Conservation (phyloP, 495 filamentous ascomycete genomes). For the Lophiostoma macrostomum region DNA sequence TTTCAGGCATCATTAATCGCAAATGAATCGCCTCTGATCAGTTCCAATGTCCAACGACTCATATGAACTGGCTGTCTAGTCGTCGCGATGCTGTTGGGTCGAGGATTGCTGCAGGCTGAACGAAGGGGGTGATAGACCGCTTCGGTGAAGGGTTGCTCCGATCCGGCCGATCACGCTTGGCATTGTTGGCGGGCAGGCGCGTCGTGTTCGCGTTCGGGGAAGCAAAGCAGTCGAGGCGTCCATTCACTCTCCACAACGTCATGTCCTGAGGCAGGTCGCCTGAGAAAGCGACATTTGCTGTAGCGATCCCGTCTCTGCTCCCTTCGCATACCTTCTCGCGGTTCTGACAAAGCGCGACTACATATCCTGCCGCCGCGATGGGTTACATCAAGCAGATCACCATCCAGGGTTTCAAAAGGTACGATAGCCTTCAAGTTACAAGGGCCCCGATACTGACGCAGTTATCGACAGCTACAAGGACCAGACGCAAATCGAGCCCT, state of each 20-base stretch:
- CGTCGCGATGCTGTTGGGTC: too few relatives aligned
- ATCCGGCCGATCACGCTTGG: neutral
- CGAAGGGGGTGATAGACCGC: too few relatives aligned
- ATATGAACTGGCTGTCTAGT: too few relatives aligned
- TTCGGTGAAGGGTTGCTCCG: too few relatives aligned
- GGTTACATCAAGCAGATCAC: slow-evolving; percentile 99
- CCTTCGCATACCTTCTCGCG: too few relatives aligned
- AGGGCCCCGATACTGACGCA: slow-evolving; percentile 1
- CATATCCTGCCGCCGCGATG: slow-evolving; percentile 10
- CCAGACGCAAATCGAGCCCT: slow-evolving; percentile 96
- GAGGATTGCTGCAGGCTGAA: too few relatives aligned
- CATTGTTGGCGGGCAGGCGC: neutral
- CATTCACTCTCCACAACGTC: neutral
- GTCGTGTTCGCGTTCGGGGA: neutral
- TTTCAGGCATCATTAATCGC: too few relatives aligned
- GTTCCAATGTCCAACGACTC: too few relatives aligned
- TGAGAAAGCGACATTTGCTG: neutral
- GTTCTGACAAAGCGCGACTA: too few relatives aligned
- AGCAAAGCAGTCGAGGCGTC: neutral
- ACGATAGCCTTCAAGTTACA: slow-evolving; percentile 26
- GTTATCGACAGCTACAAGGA: slow-evolving; percentile 85
- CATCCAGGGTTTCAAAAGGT: slow-evolving; percentile 99
- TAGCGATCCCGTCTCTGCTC: neutral
- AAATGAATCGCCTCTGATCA: too few relatives aligned
- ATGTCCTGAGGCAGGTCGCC: slow-evolving; percentile 5